Evolutionary conservation across 2,329 filamentous ascomycete genomes (phyloP).

Genomic region (Thielaviopsis punctulata): DNA sequence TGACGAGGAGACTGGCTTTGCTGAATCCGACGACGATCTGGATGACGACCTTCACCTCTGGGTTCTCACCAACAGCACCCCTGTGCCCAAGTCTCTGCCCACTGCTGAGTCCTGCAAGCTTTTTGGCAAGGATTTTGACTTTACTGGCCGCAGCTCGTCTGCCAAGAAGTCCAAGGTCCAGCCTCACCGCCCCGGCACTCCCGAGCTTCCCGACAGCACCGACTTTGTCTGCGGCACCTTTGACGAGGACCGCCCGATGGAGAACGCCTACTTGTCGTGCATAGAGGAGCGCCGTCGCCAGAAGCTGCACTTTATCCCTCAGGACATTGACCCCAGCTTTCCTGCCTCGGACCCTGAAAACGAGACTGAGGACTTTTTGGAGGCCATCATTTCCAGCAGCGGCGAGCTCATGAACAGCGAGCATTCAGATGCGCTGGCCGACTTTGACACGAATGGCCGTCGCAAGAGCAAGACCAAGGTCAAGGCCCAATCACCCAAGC

Average conservation of each 20-base stretch:
- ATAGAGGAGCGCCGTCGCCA: slow-evolving; percentile 64
- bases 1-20: slow-evolving; percentile 50
- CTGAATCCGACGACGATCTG: slow-evolving; percentile 49
- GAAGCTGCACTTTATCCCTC: slow-evolving; percentile 71
- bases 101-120: neutral
- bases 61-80: slow-evolving; percentile 30
- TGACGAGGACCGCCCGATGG: slow-evolving; percentile 86
- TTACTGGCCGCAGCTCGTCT: slow-evolving; percentile 38
- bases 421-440: slow-evolving; percentile 47
- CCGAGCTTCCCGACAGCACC: slow-evolving; percentile 86
- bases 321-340: slow-evolving; percentile 95
- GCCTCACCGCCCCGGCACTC: slow-evolving; percentile 49
- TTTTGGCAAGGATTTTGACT: too few relatives aligned
- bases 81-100: slow-evolving; percentile 1
- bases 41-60: slow-evolving; percentile 45
- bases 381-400: slow-evolving; percentile 19
- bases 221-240: slow-evolving; percentile 98
- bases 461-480: slow-evolving; percentile 32
- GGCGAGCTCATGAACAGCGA: slow-evolving; percentile 35
- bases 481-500: slow-evolving; percentile 25
- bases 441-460: slow-evolving; percentile 34
- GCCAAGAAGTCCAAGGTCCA: slow-evolving; percentile 24
- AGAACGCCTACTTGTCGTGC: slow-evolving; percentile 79
- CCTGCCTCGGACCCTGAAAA: slow-evolving; percentile 85
- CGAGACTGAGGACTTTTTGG: slow-evolving; percentile 54